Evolutionary conservation across 164 flowering plant genomes (phyloP).

Genomic region (Piper betle): DNA sequence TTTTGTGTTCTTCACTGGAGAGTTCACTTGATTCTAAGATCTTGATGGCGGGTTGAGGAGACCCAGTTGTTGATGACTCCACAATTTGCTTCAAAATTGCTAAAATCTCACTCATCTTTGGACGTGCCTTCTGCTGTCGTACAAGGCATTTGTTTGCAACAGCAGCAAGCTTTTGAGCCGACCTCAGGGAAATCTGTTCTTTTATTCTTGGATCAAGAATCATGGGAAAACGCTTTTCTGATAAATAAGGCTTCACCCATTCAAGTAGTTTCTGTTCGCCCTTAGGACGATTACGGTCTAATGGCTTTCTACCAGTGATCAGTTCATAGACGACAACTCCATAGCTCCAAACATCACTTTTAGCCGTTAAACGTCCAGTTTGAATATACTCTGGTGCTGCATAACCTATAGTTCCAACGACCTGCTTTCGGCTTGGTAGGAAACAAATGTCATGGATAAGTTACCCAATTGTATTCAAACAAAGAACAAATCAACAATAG

Average conservation of each 20-base stretch:
- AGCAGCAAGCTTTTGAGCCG: conserved; percentile 57
- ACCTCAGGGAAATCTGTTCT: conserved; percentile 36
- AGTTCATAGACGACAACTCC: conserved; percentile 90
- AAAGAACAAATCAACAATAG: neutral
- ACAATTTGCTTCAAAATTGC: conserved; percentile 45
- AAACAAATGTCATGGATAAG: neutral
- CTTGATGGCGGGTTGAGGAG: conserved; percentile 22
- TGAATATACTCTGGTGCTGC: conserved; percentile 91
- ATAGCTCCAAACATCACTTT: conserved; percentile 86
- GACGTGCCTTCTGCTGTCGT: conserved; percentile 48
- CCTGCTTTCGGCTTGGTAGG: conserved; percentile 22
- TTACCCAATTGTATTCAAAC: neutral
- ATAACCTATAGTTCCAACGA: conserved; percentile 94
- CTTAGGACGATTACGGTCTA: conserved; percentile 68
- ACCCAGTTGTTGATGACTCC: conserved; percentile 22
- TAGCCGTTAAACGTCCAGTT: conserved; percentile 73
- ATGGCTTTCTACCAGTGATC: conserved; percentile 72
- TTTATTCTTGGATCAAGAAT: conserved; percentile 75
- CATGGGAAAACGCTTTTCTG: conserved; percentile 49
- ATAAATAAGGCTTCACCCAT: conserved; percentile 65
- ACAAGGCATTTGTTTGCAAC: conserved; percentile 70
- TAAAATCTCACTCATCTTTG: conserved; percentile 76
- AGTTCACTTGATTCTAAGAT: conserved; percentile 6
- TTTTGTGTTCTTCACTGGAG: conserved; percentile 11
- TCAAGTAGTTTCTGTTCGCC: conserved; percentile 71